Base-by-base conservation (phyloP, 2,329 filamentous ascomycete genomes). In the Coleophoma eucalyptorum region DNA sequence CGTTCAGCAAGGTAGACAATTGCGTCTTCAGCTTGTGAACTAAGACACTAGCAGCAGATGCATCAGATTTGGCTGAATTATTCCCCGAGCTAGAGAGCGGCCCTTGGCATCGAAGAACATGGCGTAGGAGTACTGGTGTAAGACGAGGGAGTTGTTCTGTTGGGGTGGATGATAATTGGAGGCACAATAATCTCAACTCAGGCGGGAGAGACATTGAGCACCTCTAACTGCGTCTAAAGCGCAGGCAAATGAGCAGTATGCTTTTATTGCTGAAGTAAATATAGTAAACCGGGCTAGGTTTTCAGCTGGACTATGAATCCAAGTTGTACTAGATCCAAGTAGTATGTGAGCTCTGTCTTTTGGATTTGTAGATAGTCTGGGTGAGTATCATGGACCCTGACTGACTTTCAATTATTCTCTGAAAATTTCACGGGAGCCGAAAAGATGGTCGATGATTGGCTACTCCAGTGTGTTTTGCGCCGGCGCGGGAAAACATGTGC, bases 11-110 rank as follows among this genome's bases (percentile, higher is more conserved):
- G 12, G 87, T 84, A 1, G 83, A 86, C 52, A 96, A 75, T 48
- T 89, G 84, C 4, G 88, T 90, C 65, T 88, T 90, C 62, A 95
- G 77, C 66, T 89, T 93, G 69, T 96, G 89, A 1, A 94, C 78
- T 18, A 90, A 78, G n/a, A 87, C 74, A 0, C 84, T 72, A 41
- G 76, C 75, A 53, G 93, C 89, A 0, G 86, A 79, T 6, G 72
- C 70, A 55, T 78, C 80, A 50, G 81, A 76, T 59, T 85, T 86
- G 55, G 73, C 71, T 50, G 80, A 79, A 52, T 80, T 74, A 49
- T 84, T 80, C 32, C 81, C 78, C 7, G 83, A 70, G 5, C 79
- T 72, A 4, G 89, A 88, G 34, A 96, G 74, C 26, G 87, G 67
- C 35, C 71, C 71, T 53, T 75, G 75, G 64, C 80, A 86, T 48